phyloP scores from a whole-genome alignment of 768 basidiomycete genomes.

The Gyrodon lividus region DNA sequence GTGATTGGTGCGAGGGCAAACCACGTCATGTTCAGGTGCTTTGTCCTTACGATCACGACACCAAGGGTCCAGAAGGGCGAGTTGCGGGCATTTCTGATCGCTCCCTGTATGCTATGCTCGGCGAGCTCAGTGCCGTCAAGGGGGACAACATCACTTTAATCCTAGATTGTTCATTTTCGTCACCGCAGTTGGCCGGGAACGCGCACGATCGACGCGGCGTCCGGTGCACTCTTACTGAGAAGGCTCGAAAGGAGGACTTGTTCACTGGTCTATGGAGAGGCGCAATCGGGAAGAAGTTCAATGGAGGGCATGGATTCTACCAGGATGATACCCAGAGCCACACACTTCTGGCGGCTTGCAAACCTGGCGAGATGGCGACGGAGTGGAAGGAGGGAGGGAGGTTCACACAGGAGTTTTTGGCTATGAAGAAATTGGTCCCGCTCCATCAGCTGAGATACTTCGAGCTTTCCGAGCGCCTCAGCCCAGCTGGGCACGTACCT shows the following conservation, averaged over 20 bases:
- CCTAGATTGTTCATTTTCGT: slow-evolving; percentile 63
- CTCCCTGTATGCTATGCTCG: slow-evolving; percentile 60
- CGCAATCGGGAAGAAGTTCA: slow-evolving; percentile 38
- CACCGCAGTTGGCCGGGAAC: slow-evolving; percentile 37
- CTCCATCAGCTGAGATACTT: slow-evolving; percentile 54
- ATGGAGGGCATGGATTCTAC: slow-evolving; percentile 44
- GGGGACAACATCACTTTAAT: slow-evolving; percentile 71
- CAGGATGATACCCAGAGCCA: slow-evolving; percentile 43
- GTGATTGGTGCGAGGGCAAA: slow-evolving; percentile 54
- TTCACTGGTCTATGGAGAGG: slow-evolving; percentile 54
- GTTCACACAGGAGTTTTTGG: slow-evolving; percentile 57
- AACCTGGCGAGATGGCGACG: slow-evolving; percentile 50
- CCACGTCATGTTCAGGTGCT: slow-evolving; percentile 52
- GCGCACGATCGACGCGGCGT: slow-evolving; percentile 46
- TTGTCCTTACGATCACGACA: slow-evolving; percentile 67
- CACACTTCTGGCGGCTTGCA: slow-evolving; percentile 57
- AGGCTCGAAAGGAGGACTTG: slow-evolving; percentile 53
- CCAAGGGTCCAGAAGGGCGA: slow-evolving; percentile 43
- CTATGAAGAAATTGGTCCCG: slow-evolving; percentile 42
- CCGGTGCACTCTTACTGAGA: slow-evolving; percentile 62
- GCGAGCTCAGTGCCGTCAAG: slow-evolving; percentile 52
- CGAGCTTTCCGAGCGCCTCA: slow-evolving; percentile 46
- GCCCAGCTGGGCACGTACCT: slow-evolving; percentile 30
- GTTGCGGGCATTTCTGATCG: slow-evolving; percentile 67
- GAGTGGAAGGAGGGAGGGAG: slow-evolving; percentile 64